Evolutionary conservation across 2,329 filamentous ascomycete genomes (phyloP), one percentile per base, ranked within the genome.

Genomic region (Stylonectria norvegica): DNA sequence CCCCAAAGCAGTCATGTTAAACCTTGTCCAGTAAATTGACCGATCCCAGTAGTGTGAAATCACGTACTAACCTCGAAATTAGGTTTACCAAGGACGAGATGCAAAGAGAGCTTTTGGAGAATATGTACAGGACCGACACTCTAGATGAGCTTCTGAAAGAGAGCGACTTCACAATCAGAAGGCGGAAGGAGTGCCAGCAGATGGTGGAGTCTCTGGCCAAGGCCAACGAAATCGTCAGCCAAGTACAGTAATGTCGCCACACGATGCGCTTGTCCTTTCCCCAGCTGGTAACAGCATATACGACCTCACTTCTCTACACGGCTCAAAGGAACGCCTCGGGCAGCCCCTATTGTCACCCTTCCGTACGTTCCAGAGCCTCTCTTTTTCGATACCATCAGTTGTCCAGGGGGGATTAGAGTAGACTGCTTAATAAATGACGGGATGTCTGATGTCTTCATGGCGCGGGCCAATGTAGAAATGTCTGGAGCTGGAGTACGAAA

Each of bases 1-100:
- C 5, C 93, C 93, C 54, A 98, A 98, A 72, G 93, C 93, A 28
- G 94, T 98, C 63, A 98, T 98, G 93, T 78, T 97, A 53, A 96
- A 79, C 56, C 85, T 98, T 32, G 93, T 98, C 36, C 84, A 91
- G 86, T 95, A 81, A 65, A 89, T 83, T 19, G 9, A 18, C 15
- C 30, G 11, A 7, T 25, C 22, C 22, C 22, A 18, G 30, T 18
- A 7, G 7, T 32, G 7, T 7, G n/a, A 14, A 5, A 7, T 4
- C n/a, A 5, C 17, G 6, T n/a, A 38, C 42, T 53, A 38, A 60
- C 56, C 34, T 57, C 38, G 28, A 38, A 10, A 16, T 10, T 53
- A 95, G 89, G 60, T 87, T 84, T 66, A 95, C 91, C 56, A 97
- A 96, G 70, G 91, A 97, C 55, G 89, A 96, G 65, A 98, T 98